Evolutionary conservation across 345 rosid species (phyloP).

Genomic region (Brassica rapa): DNA sequence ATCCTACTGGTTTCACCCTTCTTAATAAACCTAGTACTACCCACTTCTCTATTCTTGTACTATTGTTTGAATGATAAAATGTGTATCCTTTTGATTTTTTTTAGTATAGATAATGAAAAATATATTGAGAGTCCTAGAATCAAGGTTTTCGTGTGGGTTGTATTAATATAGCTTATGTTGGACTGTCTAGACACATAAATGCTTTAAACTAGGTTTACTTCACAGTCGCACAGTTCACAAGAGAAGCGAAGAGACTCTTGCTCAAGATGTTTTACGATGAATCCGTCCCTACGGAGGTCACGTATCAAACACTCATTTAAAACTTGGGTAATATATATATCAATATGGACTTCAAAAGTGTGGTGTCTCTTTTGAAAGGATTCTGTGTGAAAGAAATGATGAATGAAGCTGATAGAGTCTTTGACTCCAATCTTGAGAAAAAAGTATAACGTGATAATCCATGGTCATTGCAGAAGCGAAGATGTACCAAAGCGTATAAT

Average conservation of each 20-base stretch:
- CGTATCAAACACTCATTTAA: constrained; percentile 67
- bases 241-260: constrained; percentile 77
- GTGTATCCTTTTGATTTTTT: too few species aligned
- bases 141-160: too few species aligned
- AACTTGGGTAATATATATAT: constrained; percentile 43
- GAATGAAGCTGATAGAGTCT: constrained; percentile 72
- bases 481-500: constrained; percentile 58
- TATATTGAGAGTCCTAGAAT: too few species aligned
- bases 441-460: constrained; percentile 71
- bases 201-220: too few species aligned
- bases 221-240: constrained; percentile 48
- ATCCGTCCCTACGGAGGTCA: constrained; percentile 63
- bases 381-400: constrained; percentile 92
- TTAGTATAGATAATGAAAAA: too few species aligned
- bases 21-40: too few species aligned
- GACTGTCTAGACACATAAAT: too few species aligned
- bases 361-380: constrained; percentile 71
- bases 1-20: too few species aligned
- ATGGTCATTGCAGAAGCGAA: constrained; percentile 74
- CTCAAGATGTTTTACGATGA: constrained; percentile 78
- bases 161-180: too few species aligned
- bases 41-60: too few species aligned
- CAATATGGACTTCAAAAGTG: constrained; percentile 60
- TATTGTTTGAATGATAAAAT: too few species aligned
- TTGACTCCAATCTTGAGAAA: constrained; percentile 64